Conservation (phyloP, 1,284 basidiomycete species). For the Quambalaria eucalypti region DNA sequence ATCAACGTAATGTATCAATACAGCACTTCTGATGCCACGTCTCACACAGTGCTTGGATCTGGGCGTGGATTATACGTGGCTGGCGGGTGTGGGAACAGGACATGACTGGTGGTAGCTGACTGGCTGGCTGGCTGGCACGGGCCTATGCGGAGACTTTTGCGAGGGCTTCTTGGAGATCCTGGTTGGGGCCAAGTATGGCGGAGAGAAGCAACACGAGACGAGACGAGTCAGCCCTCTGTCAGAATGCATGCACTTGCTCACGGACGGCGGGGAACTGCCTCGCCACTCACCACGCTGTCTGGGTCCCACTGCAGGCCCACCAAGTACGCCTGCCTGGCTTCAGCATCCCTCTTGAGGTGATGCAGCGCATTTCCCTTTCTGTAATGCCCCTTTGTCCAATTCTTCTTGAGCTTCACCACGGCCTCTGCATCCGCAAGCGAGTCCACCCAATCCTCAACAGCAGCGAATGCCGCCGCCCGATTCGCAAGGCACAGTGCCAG, state of each 20-base stretch:
- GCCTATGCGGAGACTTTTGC: not conserved
- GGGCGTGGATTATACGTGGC: too few species aligned
- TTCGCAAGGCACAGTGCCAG: constrained; percentile 80
- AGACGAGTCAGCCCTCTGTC: not conserved
- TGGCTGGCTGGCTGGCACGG: too few species aligned
- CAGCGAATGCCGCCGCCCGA: constrained; percentile 74
- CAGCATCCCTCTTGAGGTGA: constrained; percentile 62
- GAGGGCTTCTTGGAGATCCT: not conserved
- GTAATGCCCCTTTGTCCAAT: constrained; percentile 94
- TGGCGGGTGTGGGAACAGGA: too few species aligned
- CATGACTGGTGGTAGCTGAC: too few species aligned
- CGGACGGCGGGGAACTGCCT: not conserved
- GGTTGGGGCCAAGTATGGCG: not conserved
- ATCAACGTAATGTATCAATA: too few species aligned
- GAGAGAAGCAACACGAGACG: not conserved
- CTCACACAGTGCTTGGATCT: too few species aligned
- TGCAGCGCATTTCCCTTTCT: constrained; percentile 78
- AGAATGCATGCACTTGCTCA: not conserved
- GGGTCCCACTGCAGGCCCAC: constrained; percentile 85
- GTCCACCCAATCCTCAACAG: constrained; percentile 65
- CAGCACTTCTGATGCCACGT: too few species aligned
- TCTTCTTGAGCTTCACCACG: constrained; percentile 71
- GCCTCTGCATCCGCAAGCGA: constrained; percentile 85
- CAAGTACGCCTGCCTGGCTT: constrained; percentile 72
- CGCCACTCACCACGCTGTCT: constrained; percentile 54